Evolutionary conservation across 164 flowering plant species (phyloP).

Genomic region (Aristolochia californica): DNA sequence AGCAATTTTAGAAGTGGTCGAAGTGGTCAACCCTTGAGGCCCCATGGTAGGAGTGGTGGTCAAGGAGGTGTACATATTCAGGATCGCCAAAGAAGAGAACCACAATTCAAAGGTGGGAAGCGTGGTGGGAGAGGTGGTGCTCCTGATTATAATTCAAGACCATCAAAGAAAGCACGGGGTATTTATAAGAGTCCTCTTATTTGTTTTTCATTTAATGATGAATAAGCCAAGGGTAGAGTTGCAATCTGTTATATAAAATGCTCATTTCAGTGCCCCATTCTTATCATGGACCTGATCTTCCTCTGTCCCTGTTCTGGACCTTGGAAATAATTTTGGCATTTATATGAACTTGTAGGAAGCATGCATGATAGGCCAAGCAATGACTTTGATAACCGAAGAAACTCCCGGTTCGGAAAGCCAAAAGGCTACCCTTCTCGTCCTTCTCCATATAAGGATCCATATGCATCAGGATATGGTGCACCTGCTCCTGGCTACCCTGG

Average conservation of each 20-base stretch:
- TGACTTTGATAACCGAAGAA: slow-evolving; percentile 15
- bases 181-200: not conserved
- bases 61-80: slow-evolving; percentile 5
- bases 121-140: slow-evolving; percentile 21
- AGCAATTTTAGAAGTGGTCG: slow-evolving; percentile 10
- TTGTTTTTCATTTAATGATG: not conserved
- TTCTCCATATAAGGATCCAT: slow-evolving; percentile 13
- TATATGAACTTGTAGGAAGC: slow-evolving; percentile 16
- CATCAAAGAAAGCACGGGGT: slow-evolving; percentile 24
- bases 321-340: slow-evolving; percentile 4
- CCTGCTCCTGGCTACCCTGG: slow-evolving; percentile 15
- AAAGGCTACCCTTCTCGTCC: slow-evolving; percentile 4
- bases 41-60: slow-evolving; percentile 12
- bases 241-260: too few relatives aligned
- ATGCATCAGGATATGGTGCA: slow-evolving; percentile 17
- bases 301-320: not conserved
- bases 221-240: too few relatives aligned
- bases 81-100: slow-evolving; percentile 17
- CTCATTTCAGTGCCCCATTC: not conserved
- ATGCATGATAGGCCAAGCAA: slow-evolving; percentile 12
- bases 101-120: slow-evolving; percentile 13
- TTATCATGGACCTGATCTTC: not conserved
- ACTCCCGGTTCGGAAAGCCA: slow-evolving; percentile 11
- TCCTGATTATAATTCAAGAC: slow-evolving; percentile 9
- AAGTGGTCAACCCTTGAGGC: slow-evolving; percentile 13